Evolutionary conservation across 75 land plant genomes (phyloP), one percentile per base, ranked within the genome.

Genomic region (Selaginella tamariscina): DNA sequence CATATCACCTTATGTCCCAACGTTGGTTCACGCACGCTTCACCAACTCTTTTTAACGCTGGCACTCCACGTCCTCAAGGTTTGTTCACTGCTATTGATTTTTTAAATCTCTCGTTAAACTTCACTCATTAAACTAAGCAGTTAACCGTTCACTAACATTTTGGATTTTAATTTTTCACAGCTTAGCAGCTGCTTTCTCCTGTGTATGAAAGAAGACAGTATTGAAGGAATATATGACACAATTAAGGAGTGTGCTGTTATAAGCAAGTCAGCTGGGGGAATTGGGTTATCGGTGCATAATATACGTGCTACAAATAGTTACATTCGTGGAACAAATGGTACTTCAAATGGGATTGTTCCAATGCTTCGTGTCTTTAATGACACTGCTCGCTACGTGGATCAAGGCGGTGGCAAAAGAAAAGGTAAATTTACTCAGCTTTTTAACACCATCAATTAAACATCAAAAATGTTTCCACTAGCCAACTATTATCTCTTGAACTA

Each of bases 361-460:
- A 39, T 39, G 49, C 49, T 39, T 39, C 49, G 49, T 5, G 49
- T 39, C 11, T 39, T 39, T 15, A 39, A 39, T 39, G 49, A 39
- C 15, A 39, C 49, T 15, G 49, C 49, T 39, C 49, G 49, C 49
- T 39, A 39, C 15, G 49, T 39, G 11, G 49, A 39, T 39, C 49
- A 39, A 39, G 49, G 49, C 8, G 62, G 98, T 23, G 98, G 98
- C 79, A 94, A 94, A 71, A 86, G 98, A 65, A 94, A 94, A 68
- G 96, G 98, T 89, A 75, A 29, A n/a, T 8, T 0, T 26, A 9
- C 20, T 2, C 66, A 24, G 15, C 29, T 15, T 18, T 65, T 23
- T 18, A 26, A 24, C 30, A 54, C 20, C 13, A 32, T 18, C 30
- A 44, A 44, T 56, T 59, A 39, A 59, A 64, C 2, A 26, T 63